phyloP scores from a whole-genome alignment of 345 rosid genomes.

The Eucalyptus urophylla region DNA sequence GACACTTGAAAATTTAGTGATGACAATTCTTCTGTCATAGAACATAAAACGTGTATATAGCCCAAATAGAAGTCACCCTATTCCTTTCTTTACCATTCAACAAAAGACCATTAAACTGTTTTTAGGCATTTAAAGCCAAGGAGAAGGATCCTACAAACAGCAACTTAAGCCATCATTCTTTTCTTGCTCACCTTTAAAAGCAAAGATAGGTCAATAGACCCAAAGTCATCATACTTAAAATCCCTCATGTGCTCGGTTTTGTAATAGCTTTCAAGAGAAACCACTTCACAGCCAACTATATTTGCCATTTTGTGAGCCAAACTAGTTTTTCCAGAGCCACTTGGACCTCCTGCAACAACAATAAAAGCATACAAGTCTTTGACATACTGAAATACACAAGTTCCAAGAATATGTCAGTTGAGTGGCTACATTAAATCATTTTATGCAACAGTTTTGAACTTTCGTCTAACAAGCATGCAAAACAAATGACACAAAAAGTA shows the following conservation, averaged over 20 bases:
- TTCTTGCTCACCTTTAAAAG: constrained; percentile 64
- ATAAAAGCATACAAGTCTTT: neutral
- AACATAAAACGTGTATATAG: neutral
- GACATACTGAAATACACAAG: neutral
- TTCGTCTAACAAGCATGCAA: neutral
- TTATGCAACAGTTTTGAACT: neutral
- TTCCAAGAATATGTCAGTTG: neutral
- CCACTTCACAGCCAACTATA: constrained; percentile 98
- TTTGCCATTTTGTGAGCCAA: constrained; percentile 99
- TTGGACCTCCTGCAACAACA: constrained; percentile 83
- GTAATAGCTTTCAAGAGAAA: constrained; percentile 95
- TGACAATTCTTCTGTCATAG: neutral
- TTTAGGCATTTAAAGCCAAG: neutral
- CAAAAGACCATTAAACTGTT: neutral
- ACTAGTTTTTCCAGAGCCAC: constrained; percentile 99
- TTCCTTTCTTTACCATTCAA: neutral
- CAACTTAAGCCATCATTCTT: neutral
- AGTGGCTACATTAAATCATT: neutral
- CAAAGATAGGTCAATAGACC: constrained; percentile 76
- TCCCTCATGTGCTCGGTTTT: constrained; percentile 79
- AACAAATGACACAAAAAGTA: neutral
- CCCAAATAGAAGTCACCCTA: neutral
- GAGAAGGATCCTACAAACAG: neutral
- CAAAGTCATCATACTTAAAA: constrained; percentile 87
- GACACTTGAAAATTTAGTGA: neutral